Evolutionary conservation across 768 basidiomycete genomes (phyloP), one percentile per base, ranked within the genome.

Genomic region (Xerocomus potaroensis): DNA sequence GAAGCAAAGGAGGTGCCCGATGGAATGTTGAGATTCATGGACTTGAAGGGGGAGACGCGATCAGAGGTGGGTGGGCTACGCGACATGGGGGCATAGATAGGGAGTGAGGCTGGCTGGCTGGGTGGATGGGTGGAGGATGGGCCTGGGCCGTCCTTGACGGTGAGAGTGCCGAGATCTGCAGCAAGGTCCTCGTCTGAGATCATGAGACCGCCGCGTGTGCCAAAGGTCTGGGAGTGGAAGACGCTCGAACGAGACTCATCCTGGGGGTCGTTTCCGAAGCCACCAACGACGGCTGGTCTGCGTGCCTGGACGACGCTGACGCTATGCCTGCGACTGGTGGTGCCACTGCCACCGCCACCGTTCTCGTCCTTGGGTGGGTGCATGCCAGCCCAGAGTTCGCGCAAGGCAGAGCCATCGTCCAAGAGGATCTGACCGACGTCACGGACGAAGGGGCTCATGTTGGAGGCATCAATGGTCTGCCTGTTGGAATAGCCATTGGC

Each of bases 361-460:
- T 77, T 78, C 62, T 84, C 80, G 50, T 83, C 82, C 29, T 77
- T 72, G 4, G 77, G 81, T 0, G 76, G 78, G 48, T 80, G 71
- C 73, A 77, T 78, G n/a, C 83, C 80, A 0, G 81, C 74, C 87
- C 87, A 90, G 4, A 89, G 72, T 52, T 88, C 84, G 27, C 84
- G 73, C 55, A 88, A 78, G 0, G 81, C 81, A 0, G 81, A 77
- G 4, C 79, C 80, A 46, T 90, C 87, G 57, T 89, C 86, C 40
- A 83, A 65, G 29, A 90, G 65, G 47, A 91, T 87, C 65, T 85
- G 81, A 6, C 79, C 81, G 15, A 91, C 84, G 62, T 92, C 87
- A 19, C 89, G 72, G n/a, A 87, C 79, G 61, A 92, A 91, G 0
- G 89, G 90, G 53, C 80, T 83, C 78, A 88, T 86, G 62, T 91